Percentiles rank a stretch among this genome's conserved stretches.
Conservation (phyloP, 768 basidiomycete species). For the Punctularia strigosozonata region DNA sequence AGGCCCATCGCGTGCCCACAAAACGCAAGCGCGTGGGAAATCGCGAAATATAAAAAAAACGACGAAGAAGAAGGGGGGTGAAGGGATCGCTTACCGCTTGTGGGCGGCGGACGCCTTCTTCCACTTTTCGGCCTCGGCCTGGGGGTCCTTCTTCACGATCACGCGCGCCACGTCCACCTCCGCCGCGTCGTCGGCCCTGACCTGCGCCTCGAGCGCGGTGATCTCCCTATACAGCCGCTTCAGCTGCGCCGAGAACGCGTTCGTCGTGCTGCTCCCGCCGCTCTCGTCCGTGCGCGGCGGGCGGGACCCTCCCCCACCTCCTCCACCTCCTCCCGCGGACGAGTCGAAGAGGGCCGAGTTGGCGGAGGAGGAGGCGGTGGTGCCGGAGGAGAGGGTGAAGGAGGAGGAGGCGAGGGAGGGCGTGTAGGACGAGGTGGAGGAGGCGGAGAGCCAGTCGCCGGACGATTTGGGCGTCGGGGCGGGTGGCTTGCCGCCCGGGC, state of each 20-base stretch:
- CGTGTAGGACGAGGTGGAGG: conserved; percentile 65
- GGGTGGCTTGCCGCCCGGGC: conserved; percentile 27
- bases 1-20: no score
- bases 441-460: conserved; percentile 62
- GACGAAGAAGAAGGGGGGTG: no score
- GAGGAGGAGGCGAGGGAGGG: conserved; percentile 53
- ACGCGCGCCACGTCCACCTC: conserved; percentile 32
- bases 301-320: no score
- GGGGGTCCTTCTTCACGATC: conserved; percentile 22
- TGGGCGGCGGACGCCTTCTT: no score
- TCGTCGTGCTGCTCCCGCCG: conserved; percentile 37
- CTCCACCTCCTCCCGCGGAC: no score
- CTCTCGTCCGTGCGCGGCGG: conserved; percentile 31
- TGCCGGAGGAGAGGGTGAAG: conserved; percentile 63
- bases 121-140: conserved; percentile 15
- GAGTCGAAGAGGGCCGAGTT: conserved; percentile 62
- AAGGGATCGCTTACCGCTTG: no score
- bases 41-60: no score
- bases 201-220: conserved; percentile 63
- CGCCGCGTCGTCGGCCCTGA: conserved; percentile 49
- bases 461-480: conserved; percentile 48
- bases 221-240: conserved; percentile 81
- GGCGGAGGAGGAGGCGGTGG: conserved; percentile 64
- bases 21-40: no score
- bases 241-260: conserved; percentile 61